Conservation (phyloP, 345 rosid genomes). For the Rubroshorea leprosula region DNA sequence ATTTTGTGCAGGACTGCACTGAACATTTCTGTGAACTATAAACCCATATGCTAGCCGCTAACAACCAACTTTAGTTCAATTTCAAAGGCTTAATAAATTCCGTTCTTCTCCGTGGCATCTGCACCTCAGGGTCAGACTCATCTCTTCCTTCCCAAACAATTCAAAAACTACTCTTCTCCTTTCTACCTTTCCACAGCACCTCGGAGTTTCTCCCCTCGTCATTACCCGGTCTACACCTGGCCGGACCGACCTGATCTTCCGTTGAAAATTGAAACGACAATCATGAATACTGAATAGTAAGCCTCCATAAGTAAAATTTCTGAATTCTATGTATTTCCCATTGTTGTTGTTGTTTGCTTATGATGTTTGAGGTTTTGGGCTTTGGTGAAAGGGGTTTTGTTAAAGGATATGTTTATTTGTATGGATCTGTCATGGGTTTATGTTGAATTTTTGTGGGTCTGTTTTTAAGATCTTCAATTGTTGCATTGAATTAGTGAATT, state of each 20-base stretch:
- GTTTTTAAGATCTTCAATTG: neutral
- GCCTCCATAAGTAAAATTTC: conserved; percentile 4
- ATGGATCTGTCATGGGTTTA: neutral
- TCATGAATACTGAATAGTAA: conserved; percentile 47
- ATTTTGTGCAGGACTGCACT: too few relatives aligned
- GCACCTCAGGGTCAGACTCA: too few relatives aligned
- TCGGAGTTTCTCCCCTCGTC: neutral
- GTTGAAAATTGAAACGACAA: conserved; percentile 17
- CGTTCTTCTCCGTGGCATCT: too few relatives aligned
- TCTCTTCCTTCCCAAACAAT: too few relatives aligned
- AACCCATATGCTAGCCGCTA: too few relatives aligned
- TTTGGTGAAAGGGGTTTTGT: neutral
- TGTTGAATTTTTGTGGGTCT: neutral
- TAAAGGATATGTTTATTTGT: neutral
- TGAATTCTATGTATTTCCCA: neutral
- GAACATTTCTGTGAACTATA: too few relatives aligned
- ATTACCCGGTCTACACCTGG: conserved; percentile 15
- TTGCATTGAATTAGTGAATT: neutral
- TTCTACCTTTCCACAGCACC: neutral
- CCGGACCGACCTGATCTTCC: conserved; percentile 28
- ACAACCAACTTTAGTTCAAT: too few relatives aligned
- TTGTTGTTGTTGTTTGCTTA: neutral
- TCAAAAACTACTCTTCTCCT: neutral
- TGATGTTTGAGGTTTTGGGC: conserved; percentile 1
- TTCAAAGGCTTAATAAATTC: too few relatives aligned